These are phyloP conservation scores for Cytospora leucostoma DNA, from an alignment of 2,329 filamentous ascomycete genomes.

Conservation along the genomic window DNA sequence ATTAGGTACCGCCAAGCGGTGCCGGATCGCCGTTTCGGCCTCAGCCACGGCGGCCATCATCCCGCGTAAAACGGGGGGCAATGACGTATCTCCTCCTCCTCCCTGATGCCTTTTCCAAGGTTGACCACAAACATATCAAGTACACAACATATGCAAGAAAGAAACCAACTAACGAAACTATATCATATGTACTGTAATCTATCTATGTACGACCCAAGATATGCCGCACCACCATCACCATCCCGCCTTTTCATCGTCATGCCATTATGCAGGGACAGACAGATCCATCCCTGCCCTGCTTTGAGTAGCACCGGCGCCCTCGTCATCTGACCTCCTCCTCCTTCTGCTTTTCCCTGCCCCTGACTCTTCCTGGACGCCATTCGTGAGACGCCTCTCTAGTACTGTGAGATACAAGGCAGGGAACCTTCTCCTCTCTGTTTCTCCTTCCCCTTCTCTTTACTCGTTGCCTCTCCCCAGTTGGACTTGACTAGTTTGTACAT, in stretches of 20 bases:
- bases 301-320: not conserved
- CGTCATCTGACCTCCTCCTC: not conserved
- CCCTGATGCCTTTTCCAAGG: not conserved
- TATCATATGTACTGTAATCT: too few relatives aligned
- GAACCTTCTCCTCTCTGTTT: not conserved
- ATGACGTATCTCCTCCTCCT: not conserved
- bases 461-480: too few relatives aligned
- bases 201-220: not conserved
- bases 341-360: not conserved
- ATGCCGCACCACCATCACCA: not conserved
- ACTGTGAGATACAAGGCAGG: not conserved
- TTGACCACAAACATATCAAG: not conserved
- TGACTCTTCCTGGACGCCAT: not conserved
- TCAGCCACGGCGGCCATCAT: not conserved
- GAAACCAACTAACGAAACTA: too few relatives aligned
- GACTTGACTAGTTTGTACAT: not conserved
- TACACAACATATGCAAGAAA: too few relatives aligned
- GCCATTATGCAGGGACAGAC: not conserved
- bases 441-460: too few relatives aligned
- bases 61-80: not conserved
- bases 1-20: too few relatives aligned
- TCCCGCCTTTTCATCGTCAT: not conserved
- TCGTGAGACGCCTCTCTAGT: not conserved
- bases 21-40: not conserved
- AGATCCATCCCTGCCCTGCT: not conserved